Percentiles rank a stretch among this genome's conserved stretches.
Conservation (phyloP, 345 rosid genomes). For the Erucastrum elatum region DNA sequence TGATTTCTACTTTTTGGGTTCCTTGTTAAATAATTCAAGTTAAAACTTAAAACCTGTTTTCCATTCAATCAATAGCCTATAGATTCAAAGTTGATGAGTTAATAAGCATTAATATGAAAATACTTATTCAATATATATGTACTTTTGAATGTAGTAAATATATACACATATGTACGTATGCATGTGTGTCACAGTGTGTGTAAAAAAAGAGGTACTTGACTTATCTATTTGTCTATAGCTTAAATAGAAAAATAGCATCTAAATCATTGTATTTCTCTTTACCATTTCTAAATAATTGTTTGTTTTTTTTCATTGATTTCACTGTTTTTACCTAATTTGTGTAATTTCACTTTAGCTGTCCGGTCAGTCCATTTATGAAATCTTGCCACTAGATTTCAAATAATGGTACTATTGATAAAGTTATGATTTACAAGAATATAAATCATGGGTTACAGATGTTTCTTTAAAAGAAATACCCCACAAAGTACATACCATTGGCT, state of each 20-base stretch:
- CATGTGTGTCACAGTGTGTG: not conserved
- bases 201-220: conserved; percentile 34
- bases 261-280: conserved; percentile 35
- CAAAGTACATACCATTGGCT: conserved; percentile 35
- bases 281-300: conserved; percentile 25
- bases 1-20: conserved; percentile 36
- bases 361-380: conserved; percentile 39
- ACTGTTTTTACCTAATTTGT: conserved; percentile 40
- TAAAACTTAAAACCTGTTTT: not conserved
- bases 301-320: conserved; percentile 11
- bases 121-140: not conserved
- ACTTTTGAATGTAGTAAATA: conserved; percentile 5
- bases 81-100: conserved; percentile 2
- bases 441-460: conserved; percentile 32
- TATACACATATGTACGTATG: not conserved
- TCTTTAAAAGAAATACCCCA: conserved; percentile 15
- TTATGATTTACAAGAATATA: conserved; percentile 35
- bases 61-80: conserved; percentile 24
- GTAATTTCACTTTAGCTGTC: conserved; percentile 44
- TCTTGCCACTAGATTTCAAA: conserved; percentile 39
- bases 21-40: conserved; percentile 14
- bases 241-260: conserved; percentile 42
- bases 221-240: conserved; percentile 39
- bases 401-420: conserved; percentile 41
- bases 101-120: not conserved